Percentiles rank a stretch among this genome's conserved stretches.
phyloP scores from a whole-genome alignment of 139 green algal genomes.

The Chlamydomonas eustigma region DNA sequence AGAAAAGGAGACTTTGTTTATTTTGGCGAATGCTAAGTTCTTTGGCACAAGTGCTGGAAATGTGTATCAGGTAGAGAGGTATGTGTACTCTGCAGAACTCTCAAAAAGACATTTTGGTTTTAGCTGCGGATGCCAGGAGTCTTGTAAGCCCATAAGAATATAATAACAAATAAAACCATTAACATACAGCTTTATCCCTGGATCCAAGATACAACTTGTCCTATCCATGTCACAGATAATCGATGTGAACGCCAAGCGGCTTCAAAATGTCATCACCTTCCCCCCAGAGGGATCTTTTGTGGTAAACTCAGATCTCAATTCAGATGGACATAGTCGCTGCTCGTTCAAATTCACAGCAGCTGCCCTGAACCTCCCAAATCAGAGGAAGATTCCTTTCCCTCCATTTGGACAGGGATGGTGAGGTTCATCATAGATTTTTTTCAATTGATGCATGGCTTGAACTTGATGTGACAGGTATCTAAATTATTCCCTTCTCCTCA shows the following conservation, averaged over 20 bases:
- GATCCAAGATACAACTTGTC: neutral
- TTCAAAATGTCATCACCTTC: slow-evolving; percentile 89
- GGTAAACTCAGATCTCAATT: slow-evolving; percentile 47
- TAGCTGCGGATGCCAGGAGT: neutral
- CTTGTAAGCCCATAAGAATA: neutral
- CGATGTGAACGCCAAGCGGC: slow-evolving; percentile 45
- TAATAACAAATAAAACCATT: neutral
- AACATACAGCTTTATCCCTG: neutral
- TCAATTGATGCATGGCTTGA: neutral
- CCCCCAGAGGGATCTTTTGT: slow-evolving; percentile 78
- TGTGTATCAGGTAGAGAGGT: slow-evolving; percentile 65
- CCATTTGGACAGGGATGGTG: slow-evolving; percentile 79
- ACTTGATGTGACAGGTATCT: neutral
- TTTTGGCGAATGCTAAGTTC: slow-evolving; percentile 68
- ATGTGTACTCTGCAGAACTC: too few relatives aligned
- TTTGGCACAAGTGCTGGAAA: slow-evolving; percentile 76
- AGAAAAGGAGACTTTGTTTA: slow-evolving; percentile 73
- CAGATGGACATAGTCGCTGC: slow-evolving; percentile 42
- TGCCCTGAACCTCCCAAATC: slow-evolving; percentile 48
- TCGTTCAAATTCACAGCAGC: slow-evolving; percentile 69
- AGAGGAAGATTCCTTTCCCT: slow-evolving; percentile 46
- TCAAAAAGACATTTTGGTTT: neutral
- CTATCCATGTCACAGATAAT: slow-evolving; percentile 63
- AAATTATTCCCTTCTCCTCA: slow-evolving; percentile 11
- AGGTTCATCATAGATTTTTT: neutral